Evolutionary conservation across 208 protist species (phyloP).

Genomic region (Trypanosoma conorhini): DNA sequence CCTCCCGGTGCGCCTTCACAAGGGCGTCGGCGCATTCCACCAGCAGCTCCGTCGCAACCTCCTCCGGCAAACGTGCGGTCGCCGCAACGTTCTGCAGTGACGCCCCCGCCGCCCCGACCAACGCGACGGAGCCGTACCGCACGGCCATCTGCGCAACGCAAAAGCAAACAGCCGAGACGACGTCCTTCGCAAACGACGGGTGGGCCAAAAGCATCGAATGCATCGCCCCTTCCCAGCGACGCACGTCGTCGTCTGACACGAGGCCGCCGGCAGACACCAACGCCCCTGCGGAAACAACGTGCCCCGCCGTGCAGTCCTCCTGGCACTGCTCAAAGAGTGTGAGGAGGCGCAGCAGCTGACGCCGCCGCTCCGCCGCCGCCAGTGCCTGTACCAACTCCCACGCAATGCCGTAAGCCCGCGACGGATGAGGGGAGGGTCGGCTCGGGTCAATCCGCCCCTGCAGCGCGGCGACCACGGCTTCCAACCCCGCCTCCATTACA

Average conservation of each 20-base stretch:
- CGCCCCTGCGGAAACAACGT: conserved; percentile 6
- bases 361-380: conserved; percentile 5
- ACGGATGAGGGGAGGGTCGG: conserved; percentile 4
- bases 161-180: conserved; percentile 43
- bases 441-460: not conserved
- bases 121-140: conserved; percentile 19
- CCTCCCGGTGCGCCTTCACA: not conserved
- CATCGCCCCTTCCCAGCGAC: conserved; percentile 25
- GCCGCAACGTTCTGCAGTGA: conserved; percentile 27
- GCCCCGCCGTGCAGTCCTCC: conserved; percentile 3
- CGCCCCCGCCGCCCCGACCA: conserved; percentile 32
- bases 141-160: conserved; percentile 44
- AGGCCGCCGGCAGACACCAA: conserved; percentile 2
- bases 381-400: conserved; percentile 17
- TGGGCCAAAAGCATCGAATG: conserved; percentile 42
- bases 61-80: conserved; percentile 22
- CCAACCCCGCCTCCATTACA: conserved; percentile 15
- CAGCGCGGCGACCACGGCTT: conserved; percentile 28
- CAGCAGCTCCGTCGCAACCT: conserved; percentile 44
- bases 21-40: conserved; percentile 31
- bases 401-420: conserved; percentile 25
- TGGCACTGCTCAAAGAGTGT: conserved; percentile 11
- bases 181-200: conserved; percentile 39
- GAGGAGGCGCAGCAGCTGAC: conserved; percentile 27
- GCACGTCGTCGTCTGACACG: not conserved